Base-by-base conservation (phyloP, 106 monocot species). In the Acanthochlamys bracteata region DNA sequence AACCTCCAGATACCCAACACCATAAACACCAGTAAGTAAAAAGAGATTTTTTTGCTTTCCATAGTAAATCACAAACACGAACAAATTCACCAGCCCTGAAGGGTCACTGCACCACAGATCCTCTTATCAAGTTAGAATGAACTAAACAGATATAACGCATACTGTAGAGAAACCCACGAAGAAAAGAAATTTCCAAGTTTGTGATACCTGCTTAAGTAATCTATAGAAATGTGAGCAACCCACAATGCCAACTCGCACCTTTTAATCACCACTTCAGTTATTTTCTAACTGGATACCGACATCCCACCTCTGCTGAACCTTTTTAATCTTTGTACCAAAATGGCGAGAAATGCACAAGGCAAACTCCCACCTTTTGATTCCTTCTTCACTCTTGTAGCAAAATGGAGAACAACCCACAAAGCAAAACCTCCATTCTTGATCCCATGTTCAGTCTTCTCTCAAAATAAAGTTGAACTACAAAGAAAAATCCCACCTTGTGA, bases 1-100 rank as follows among this genome's bases (percentile, higher is more conserved):
- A 61, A 53, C 41, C 54, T 10, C 81, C 61, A 77, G 25, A 73
- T 55, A 21, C 77, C 75, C 58, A 73, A 43, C 22, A 73, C 23
- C 47, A 26, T 55, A 45, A 78, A 4, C 68, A 72, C 41, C 63
- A 74, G 16, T 12, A 79, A 60, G 58, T 58, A 66, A 21, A 72
- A 39, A 33, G 8, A 39, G 60, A 45, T 19, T n/a, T 59, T 13
- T 9, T 57, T 57, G 14, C 39, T 71, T 79, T 76, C 82, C 11
- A 75, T 20, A 73, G 33, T 42, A 73, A 57, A 73, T 19, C 25
- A 65, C 22, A 55, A 61, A 33, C 41, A 53, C 54, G 49, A 51
- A 39, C 3, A 61, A 62, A 39, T 40, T 16, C 17, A 7, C 39
- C 19, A 25, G 41, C 60, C 20, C 24, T 53, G 39, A 25, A 8